phyloP scores from a whole-genome alignment of 2,329 filamentous ascomycete species.

The Simplicillium aogashimaense region DNA sequence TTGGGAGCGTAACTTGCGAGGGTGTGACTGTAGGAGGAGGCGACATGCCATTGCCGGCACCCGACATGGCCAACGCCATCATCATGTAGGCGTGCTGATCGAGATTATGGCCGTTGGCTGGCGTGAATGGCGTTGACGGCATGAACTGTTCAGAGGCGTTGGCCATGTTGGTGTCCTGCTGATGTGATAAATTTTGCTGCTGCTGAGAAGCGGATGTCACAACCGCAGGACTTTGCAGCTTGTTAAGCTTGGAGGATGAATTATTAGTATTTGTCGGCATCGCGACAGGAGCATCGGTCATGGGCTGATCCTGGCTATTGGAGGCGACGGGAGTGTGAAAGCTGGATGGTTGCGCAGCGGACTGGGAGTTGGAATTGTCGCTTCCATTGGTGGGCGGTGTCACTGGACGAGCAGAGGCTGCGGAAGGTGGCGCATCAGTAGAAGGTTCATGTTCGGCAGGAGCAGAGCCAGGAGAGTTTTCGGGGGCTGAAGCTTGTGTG shows the following conservation, averaged over 20 bases:
- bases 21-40: constrained; percentile 34
- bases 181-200: constrained; percentile 12
- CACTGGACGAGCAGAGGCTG: background rate
- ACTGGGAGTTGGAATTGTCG: background rate
- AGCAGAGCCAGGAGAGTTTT: background rate
- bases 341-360: background rate
- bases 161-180: constrained; percentile 9
- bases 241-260: background rate
- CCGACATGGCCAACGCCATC: constrained; percentile 33
- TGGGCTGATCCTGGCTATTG: background rate
- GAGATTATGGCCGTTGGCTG: constrained; percentile 19
- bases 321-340: background rate
- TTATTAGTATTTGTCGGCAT: constrained; percentile 1
- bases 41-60: constrained; percentile 24
- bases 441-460: background rate
- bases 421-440: background rate
- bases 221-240: background rate
- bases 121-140: constrained; percentile 22
- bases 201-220: constrained; percentile 3
- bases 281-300: background rate
- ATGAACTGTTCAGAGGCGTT: constrained; percentile 14
- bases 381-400: background rate
- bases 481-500: background rate
- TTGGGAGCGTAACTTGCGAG: constrained; percentile 33
- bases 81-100: constrained; percentile 32